phyloP scores from a whole-genome alignment of 2,329 filamentous ascomycete species.

The Ceratocystis destructans region DNA sequence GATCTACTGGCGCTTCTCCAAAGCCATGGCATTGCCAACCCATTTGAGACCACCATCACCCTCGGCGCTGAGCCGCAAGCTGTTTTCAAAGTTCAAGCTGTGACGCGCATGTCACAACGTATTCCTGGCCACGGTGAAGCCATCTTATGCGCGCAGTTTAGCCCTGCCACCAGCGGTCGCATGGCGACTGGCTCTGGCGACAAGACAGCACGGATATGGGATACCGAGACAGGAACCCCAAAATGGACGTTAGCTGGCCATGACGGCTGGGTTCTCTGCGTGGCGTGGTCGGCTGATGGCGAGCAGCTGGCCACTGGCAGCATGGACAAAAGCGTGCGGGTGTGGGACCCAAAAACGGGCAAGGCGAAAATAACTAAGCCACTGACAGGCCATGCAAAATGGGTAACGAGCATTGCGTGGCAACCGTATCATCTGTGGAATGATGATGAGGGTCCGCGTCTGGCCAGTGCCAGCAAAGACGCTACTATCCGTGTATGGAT shows the following conservation, averaged over 20 bases:
- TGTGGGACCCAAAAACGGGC: conserved; percentile 80
- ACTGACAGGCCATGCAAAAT: conserved; percentile 77
- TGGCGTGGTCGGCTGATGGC: conserved; percentile 77
- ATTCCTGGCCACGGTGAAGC: conserved; percentile 87
- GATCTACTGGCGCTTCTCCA: conserved; percentile 42
- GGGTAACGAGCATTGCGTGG: conserved; percentile 80
- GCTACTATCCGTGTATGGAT: conserved; percentile 73
- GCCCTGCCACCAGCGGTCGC: conserved; percentile 58
- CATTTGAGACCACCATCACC: conserved; percentile 41
- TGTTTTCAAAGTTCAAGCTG: conserved; percentile 83
- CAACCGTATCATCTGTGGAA: conserved; percentile 80
- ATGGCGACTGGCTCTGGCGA: conserved; percentile 86
- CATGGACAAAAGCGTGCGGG: conserved; percentile 80
- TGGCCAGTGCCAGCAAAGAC: conserved; percentile 85
- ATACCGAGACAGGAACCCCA: conserved; percentile 85
- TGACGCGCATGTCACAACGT: conserved; percentile 75
- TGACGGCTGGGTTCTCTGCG: conserved; percentile 76
- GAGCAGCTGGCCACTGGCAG: conserved; percentile 71
- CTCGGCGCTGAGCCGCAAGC: conserved; percentile 65
- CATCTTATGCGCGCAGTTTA: conserved; percentile 77
- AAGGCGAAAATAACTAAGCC: conserved; percentile 51
- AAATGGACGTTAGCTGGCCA: conserved; percentile 77
- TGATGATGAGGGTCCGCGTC: conserved; percentile 50
- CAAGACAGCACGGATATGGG: conserved; percentile 83
- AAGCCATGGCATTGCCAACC: conserved; percentile 43